A percentile compares a stretch with the other conserved stretches of the same genome.
Evolutionary conservation across 805 yeast species (phyloP).

Genomic region (Cyberlindnera mrakii): DNA sequence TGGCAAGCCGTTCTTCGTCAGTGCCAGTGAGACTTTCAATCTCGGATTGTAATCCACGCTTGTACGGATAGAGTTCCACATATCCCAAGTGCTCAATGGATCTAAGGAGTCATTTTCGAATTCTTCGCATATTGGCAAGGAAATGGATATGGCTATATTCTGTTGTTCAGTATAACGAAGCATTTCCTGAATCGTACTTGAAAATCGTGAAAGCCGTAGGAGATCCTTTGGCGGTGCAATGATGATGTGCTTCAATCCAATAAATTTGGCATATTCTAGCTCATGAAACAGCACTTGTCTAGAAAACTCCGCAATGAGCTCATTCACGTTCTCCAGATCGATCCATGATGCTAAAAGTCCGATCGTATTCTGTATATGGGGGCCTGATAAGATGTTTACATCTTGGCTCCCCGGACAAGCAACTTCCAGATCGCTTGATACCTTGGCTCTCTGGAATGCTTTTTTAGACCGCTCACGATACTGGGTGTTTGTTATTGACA

Average conservation of each 20-base stretch:
- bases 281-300: slow-evolving; percentile 54
- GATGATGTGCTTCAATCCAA: slow-evolving; percentile 50
- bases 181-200: slow-evolving; percentile 35
- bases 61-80: slow-evolving; percentile 62
- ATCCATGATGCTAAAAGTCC: slow-evolving; percentile 65
- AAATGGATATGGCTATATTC: slow-evolving; percentile 33
- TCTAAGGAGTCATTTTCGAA: slow-evolving; percentile 16
- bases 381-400: slow-evolving; percentile 36
- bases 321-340: slow-evolving; percentile 54
- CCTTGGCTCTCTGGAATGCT: slow-evolving; percentile 31
- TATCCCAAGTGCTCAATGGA: slow-evolving; percentile 59
- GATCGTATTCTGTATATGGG: slow-evolving; percentile 36
- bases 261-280: slow-evolving; percentile 48
- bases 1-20: slow-evolving; percentile 54
- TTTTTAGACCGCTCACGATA: slow-evolving; percentile 39
- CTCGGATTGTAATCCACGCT: slow-evolving; percentile 48
- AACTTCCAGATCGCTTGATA: slow-evolving; percentile 23
- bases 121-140: slow-evolving; percentile 46
- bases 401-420: slow-evolving; percentile 37
- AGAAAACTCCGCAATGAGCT: slow-evolving; percentile 44
- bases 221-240: slow-evolving; percentile 62
- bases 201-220: slow-evolving; percentile 43
- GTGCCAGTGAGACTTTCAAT: slow-evolving; percentile 66
- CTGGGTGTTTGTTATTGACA: slow-evolving; percentile 48
- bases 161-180: slow-evolving; percentile 25